Evolutionary conservation across 225 moss, liverwort and hornwort species (phyloP).

Genomic region (Polytrichum formosum): DNA sequence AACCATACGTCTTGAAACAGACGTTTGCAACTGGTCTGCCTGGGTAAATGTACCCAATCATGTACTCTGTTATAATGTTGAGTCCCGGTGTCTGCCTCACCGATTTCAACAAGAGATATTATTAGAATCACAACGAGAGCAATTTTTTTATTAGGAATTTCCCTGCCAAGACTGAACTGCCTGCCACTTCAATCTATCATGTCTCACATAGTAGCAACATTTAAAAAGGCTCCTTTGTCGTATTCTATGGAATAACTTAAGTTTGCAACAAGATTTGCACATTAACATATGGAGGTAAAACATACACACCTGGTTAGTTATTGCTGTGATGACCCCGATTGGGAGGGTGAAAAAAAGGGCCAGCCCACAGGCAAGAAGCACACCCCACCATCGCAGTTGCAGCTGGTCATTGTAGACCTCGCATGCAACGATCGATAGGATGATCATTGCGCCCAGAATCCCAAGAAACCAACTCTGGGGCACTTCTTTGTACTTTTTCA

Average conservation of each 20-base stretch:
- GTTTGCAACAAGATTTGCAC: too few species aligned
- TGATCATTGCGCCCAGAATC: slow-evolving; percentile 33
- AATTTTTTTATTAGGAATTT: too few species aligned
- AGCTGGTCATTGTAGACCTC: slow-evolving; percentile 60
- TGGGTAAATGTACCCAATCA: slow-evolving; percentile 68
- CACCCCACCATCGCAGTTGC: slow-evolving; percentile 91
- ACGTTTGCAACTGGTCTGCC: slow-evolving; percentile 86
- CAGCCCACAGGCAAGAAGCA: slow-evolving; percentile 56
- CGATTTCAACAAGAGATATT: neutral
- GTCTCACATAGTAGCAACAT: too few species aligned
- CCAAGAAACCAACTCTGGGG: slow-evolving; percentile 59
- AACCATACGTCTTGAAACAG: slow-evolving; percentile 86
- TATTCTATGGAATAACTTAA: too few species aligned
- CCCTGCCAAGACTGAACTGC: too few species aligned
- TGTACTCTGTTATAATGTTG: slow-evolving; percentile 80
- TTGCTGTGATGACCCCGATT: slow-evolving; percentile 79
- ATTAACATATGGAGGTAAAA: neutral
- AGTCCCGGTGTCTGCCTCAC: slow-evolving; percentile 66
- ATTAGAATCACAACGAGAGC: too few species aligned
- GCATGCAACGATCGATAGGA: slow-evolving; percentile 43
- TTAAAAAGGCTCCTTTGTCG: too few species aligned
- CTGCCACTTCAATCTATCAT: too few species aligned
- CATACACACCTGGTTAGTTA: slow-evolving; percentile 67
- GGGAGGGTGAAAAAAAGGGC: slow-evolving; percentile 77
- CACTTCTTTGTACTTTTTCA: slow-evolving; percentile 60